phyloP scores from a whole-genome alignment of 805 yeast genomes.

The Myxozyma mucilagina region DNA sequence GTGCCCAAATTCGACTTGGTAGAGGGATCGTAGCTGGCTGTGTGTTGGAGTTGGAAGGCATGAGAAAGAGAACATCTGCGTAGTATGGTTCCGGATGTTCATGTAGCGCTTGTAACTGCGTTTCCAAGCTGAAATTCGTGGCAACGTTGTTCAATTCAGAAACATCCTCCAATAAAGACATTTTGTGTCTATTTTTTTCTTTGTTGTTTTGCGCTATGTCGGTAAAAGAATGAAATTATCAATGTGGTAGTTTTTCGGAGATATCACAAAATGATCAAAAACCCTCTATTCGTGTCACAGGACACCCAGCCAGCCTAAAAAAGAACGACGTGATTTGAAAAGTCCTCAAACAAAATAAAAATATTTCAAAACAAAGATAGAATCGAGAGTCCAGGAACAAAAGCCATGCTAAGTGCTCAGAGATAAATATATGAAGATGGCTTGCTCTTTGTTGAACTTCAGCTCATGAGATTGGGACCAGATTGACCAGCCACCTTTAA shows the following conservation, averaged over 20 bases:
- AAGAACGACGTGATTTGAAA: no score
- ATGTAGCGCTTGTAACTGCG: constrained; percentile 23
- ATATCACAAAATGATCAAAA: no score
- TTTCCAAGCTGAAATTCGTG: constrained; percentile 16
- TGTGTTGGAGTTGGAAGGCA: constrained; percentile 17
- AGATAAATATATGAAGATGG: not conserved
- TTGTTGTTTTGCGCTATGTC: no score
- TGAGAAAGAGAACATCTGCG: constrained; percentile 29
- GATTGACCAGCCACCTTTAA: not conserved
- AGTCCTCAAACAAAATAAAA: not conserved
- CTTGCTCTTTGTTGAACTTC: not conserved
- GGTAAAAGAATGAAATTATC: no score
- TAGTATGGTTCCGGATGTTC: constrained; percentile 23
- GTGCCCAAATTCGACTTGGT: constrained; percentile 30
- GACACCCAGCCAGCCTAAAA: no score
- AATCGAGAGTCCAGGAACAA: not conserved
- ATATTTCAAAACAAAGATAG: not conserved
- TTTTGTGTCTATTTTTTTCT: no score
- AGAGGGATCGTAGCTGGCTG: constrained; percentile 18
- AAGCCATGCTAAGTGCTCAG: no score
- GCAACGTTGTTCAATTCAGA: not conserved
- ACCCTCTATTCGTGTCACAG: no score
- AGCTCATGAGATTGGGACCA: no score
- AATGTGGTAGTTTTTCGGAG: no score
- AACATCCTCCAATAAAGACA: no score